Evolutionary conservation across 139 green algal genomes (phyloP).

Genomic region (Choricystis sp.): DNA sequence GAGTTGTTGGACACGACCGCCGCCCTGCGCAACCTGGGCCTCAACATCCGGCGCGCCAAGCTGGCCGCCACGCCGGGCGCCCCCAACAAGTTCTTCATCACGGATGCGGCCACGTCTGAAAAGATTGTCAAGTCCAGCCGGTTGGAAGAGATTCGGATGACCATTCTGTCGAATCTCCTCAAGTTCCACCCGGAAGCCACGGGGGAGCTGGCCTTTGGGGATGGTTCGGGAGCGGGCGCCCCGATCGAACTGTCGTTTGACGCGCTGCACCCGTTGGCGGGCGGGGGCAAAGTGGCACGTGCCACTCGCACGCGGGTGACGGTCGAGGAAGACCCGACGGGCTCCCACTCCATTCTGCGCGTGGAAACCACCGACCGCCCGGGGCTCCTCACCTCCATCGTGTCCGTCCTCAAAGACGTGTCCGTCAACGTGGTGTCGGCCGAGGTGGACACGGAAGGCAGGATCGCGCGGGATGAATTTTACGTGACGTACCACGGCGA

Average conservation of each 20-base stretch:
- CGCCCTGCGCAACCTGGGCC: constrained; percentile 65
- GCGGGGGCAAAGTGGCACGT: constrained; percentile 20
- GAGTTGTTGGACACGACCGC: constrained; percentile 80
- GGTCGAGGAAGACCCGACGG: constrained; percentile 9
- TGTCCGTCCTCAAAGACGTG: constrained; percentile 75
- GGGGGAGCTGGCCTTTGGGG: constrained; percentile 21
- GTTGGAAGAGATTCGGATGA: constrained; percentile 82
- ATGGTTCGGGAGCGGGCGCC: not conserved
- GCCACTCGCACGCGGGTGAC: constrained; percentile 10
- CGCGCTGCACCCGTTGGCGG: constrained; percentile 28
- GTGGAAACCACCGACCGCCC: constrained; percentile 52
- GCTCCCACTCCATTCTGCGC: constrained; percentile 20
- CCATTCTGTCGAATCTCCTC: constrained; percentile 70
- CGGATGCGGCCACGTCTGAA: constrained; percentile 26
- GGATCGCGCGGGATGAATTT: constrained; percentile 64
- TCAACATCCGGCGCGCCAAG: constrained; percentile 80
- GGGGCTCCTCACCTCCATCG: constrained; percentile 50
- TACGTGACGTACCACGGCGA: constrained; percentile 86
- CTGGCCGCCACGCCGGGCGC: constrained; percentile 17
- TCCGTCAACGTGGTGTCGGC: constrained; percentile 88
- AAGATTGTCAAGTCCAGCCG: constrained; percentile 46
- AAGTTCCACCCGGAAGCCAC: constrained; percentile 62
- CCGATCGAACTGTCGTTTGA: not conserved
- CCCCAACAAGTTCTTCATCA: constrained; percentile 71
- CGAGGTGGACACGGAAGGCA: constrained; percentile 53